These are phyloP conservation scores for Mycena citricolor DNA, from an alignment of 1,284 basidiomycete species.

Conservation along the genomic window DNA sequence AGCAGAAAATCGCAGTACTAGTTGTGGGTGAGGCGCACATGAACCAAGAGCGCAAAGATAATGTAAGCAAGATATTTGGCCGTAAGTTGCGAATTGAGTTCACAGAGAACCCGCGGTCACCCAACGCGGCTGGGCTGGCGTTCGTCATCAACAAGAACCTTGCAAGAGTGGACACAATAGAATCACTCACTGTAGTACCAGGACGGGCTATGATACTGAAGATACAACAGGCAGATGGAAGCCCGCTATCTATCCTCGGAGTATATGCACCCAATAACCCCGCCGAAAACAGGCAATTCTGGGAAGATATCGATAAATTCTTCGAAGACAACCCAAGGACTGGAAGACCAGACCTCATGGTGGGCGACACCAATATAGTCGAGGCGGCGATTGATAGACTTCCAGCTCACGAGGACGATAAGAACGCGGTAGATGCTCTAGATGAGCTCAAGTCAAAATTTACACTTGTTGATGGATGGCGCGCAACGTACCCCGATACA, in stretches of 20 bases:
- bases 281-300: constrained; percentile 24
- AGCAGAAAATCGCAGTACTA: constrained; percentile 26
- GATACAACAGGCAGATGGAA: constrained; percentile 3
- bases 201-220: constrained; percentile 32
- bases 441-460: constrained; percentile 11
- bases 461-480: constrained; percentile 29
- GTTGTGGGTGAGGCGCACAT: constrained; percentile 10
- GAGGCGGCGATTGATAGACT: constrained; percentile 32
- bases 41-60: not conserved
- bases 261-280: constrained; percentile 29
- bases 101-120: not conserved
- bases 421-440: constrained; percentile 4
- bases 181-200: constrained; percentile 26
- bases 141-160: constrained; percentile 36
- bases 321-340: constrained; percentile 1
- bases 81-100: constrained; percentile 9
- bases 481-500: constrained; percentile 23
- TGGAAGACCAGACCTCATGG: constrained; percentile 25
- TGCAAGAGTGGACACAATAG: constrained; percentile 8
- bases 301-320: constrained; percentile 19
- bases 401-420: constrained; percentile 21
- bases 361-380: constrained; percentile 34
- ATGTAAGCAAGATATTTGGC: not conserved
- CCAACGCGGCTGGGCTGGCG: constrained; percentile 8
- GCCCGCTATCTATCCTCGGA: constrained; percentile 20